Conservation (phyloP, 1,139 yeast genomes). For the Blastobotrys capitulatus region DNA sequence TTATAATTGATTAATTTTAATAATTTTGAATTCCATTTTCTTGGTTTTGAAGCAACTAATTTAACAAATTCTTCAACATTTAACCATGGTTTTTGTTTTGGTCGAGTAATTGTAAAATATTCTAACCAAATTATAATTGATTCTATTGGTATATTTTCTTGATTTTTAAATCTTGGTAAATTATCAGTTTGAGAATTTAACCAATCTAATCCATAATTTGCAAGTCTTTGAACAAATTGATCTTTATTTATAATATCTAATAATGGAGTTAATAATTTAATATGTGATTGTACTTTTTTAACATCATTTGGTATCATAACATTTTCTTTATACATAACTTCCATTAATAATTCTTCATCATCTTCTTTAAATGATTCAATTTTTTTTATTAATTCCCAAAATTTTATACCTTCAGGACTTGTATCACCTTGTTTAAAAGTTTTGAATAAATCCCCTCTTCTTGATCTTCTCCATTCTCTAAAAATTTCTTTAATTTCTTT, state of each 20-base stretch:
- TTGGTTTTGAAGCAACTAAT: conserved; percentile 13
- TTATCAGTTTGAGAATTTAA: conserved; percentile 10
- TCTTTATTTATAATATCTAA: conserved; percentile 18
- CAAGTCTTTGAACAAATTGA: conserved; percentile 19
- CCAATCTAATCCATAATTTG: conserved; percentile 16
- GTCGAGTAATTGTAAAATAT: conserved; percentile 9
- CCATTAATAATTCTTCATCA: conserved; percentile 21
- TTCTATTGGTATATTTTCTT: neutral
- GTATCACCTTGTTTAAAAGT: conserved; percentile 25
- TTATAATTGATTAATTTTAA: conserved; percentile 8
- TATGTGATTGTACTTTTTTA: conserved; percentile 13
- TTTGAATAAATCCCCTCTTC: conserved; percentile 43
- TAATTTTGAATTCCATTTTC: conserved; percentile 16
- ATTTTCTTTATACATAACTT: conserved; percentile 26
- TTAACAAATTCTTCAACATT: conserved; percentile 7
- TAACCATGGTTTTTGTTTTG: conserved; percentile 12
- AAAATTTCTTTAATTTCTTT: conserved; percentile 29
- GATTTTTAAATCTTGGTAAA: neutral
- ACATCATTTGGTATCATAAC: conserved; percentile 27
- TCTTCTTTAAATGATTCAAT: conserved; percentile 13
- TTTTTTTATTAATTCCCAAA: conserved; percentile 18
- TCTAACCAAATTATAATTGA: conserved; percentile 15
- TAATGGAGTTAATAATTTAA: conserved; percentile 23
- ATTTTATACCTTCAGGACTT: conserved; percentile 18
- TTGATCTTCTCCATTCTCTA: conserved; percentile 36